Percentiles rank a stretch among this genome's conserved stretches.
Evolutionary conservation across 2,329 filamentous ascomycete species (phyloP).

Genomic region (Sporothrix globosa): DNA sequence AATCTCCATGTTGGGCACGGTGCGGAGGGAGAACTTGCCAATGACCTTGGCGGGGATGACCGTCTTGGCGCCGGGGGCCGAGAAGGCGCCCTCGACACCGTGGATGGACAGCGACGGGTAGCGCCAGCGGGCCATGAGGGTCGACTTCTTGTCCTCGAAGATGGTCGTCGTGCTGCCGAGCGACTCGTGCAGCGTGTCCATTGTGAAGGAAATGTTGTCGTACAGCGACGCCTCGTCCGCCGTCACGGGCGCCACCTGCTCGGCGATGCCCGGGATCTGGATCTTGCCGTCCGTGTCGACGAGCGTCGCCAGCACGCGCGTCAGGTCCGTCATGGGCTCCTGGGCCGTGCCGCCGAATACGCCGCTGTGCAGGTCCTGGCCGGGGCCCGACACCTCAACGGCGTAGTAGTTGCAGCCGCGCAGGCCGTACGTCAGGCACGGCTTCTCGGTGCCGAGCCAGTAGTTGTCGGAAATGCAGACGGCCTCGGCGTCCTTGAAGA

Average conservation of each 20-base stretch:
- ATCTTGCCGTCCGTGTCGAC: conserved; percentile 93
- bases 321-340: conserved; percentile 97
- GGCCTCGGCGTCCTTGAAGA: conserved; percentile 92
- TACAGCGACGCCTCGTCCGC: conserved; percentile 88
- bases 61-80: conserved; percentile 90
- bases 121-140: conserved; percentile 94
- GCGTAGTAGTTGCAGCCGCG: conserved; percentile 98
- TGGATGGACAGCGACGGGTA: conserved; percentile 93
- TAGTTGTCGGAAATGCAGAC: conserved; percentile 99
- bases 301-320: conserved; percentile 77
- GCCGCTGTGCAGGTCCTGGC: conserved; percentile 91
- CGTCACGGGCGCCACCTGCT: conserved; percentile 87
- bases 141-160: conserved; percentile 83
- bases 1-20: conserved; percentile 96
- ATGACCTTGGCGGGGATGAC: conserved; percentile 97
- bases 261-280: conserved; percentile 87
- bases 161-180: conserved; percentile 88
- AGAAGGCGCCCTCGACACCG: conserved; percentile 94
- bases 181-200: conserved; percentile 92
- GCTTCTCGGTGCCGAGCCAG: conserved; percentile 99
- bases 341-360: conserved; percentile 96
- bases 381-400: conserved; percentile 85
- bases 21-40: conserved; percentile 98
- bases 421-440: conserved; percentile 94
- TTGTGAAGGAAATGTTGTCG: conserved; percentile 86